Percentiles rank a stretch among this genome's conserved stretches.
Evolutionary conservation across 495 filamentous ascomycete genomes (phyloP).

Genomic region (Neurospora terricola): DNA sequence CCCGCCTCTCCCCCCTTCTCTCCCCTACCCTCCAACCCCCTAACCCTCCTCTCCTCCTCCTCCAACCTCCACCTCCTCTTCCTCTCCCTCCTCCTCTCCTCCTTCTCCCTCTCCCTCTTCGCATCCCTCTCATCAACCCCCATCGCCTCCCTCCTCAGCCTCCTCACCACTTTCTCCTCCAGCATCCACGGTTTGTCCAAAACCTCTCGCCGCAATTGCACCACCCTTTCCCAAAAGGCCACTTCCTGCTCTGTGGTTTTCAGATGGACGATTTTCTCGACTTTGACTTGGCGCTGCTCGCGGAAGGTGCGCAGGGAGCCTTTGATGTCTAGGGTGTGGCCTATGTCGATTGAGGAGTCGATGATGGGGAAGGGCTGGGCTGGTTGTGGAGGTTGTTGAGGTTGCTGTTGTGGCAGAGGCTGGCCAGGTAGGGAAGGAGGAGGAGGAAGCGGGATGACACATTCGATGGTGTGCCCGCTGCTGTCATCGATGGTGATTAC

Average conservation of each 20-base stretch:
- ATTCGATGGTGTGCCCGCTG: conserved; percentile 68
- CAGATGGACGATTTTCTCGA: conserved; percentile 55
- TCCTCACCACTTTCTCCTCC: conserved; percentile 40
- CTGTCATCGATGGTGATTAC: conserved; percentile 65
- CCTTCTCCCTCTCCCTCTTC: conserved; percentile 8
- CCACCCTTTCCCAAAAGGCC: conserved; percentile 59
- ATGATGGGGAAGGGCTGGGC: background rate
- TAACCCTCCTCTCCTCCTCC: background rate
- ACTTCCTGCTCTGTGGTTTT: conserved; percentile 66
- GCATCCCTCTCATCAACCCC: conserved; percentile 26
- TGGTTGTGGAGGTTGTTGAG: background rate
- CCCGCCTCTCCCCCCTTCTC: too few relatives aligned
- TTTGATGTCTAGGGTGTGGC: conserved; percentile 66
- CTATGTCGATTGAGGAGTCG: conserved; percentile 45
- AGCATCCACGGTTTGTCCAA: conserved; percentile 62
- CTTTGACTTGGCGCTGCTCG: conserved; percentile 50
- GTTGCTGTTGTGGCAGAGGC: background rate
- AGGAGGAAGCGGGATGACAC: conserved; percentile 14
- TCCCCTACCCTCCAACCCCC: background rate
- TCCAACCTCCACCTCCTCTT: background rate
- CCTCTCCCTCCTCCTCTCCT: conserved; percentile 1
- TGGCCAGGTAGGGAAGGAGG: conserved; percentile 1
- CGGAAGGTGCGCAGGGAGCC: conserved; percentile 60
- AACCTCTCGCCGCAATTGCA: conserved; percentile 51
- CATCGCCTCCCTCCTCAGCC: conserved; percentile 42